Evolutionary conservation across 768 basidiomycete species (phyloP), one percentile per base, ranked within the genome.

Genomic region (Tylopilus plumbeoviolaceoides): DNA sequence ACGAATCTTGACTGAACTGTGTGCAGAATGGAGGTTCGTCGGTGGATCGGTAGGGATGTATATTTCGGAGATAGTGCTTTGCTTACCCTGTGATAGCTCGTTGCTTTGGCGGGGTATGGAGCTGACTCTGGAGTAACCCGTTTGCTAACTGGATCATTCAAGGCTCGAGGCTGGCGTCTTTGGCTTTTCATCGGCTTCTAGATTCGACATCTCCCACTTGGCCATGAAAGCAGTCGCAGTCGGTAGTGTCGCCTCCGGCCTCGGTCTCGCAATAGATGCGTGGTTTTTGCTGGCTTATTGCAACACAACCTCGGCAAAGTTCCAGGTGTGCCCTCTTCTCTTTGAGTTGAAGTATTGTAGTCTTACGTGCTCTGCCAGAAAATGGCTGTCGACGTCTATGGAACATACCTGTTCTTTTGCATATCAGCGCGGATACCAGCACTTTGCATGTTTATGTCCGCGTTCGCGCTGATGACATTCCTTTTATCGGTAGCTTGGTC

Each of bases 281-380:
- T 89, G 84, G 84, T 83, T 87, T 65, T 64, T 87, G 20, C 67
- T 89, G 5, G 71, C 73, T 2, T 90, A 89, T 63, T 76, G 72
- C 55, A 81, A 81, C 67, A 75, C 72, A 4, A 75, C 78, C 49
- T 57, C 77, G 0, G 58, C 67, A 0, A 82, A 78, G 12, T 85
- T 86, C 58, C 74, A 78, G 51, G 85, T 84, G 52, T 35, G 78
- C n/a, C 4, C 21, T 36, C 15, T 66, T 3, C 4, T 23, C 23
- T 23, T 23, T 5, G 5, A 5, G 1, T 23, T 3, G 3, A 23
- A 23, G 23, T 5, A 23, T 5, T 23, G 23, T 23, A 5, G 23
- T 23, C 23, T 23, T 23, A 23, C 23, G 23, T 23, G 23, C 5
- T 23, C 23, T 23, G 23, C 23, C 23, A 23, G 23, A 23, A 5